Percentiles rank a stretch among this genome's conserved stretches.
These are phyloP conservation scores for Cladosporium sp. DNA, from an alignment of 2,329 filamentous ascomycete species.

Conservation along the genomic window DNA sequence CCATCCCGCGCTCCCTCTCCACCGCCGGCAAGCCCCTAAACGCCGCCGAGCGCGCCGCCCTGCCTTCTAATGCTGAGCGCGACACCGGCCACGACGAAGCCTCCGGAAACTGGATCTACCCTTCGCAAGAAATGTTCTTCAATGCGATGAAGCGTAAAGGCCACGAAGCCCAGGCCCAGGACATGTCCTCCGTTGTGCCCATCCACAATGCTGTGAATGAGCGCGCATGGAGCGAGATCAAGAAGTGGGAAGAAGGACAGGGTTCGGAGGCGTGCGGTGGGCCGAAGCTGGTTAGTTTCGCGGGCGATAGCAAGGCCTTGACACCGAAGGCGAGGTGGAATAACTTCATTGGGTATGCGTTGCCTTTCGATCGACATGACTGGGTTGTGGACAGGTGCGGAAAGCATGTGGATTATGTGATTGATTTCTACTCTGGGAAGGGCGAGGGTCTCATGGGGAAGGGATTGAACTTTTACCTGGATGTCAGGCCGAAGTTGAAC, in stretches of 20 bases:
- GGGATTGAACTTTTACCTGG: constrained; percentile 63
- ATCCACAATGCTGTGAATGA: constrained; percentile 99
- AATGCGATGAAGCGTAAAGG: constrained; percentile 93
- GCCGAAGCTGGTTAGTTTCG: constrained; percentile 80
- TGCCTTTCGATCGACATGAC: constrained; percentile 94
- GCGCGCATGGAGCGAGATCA: constrained; percentile 89
- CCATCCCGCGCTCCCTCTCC: constrained; percentile 60
- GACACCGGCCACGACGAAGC: constrained; percentile 70
- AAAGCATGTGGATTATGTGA: constrained; percentile 85
- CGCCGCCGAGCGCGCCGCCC: constrained; percentile 35
- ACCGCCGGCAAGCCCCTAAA: constrained; percentile 40
- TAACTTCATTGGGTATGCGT: constrained; percentile 76
- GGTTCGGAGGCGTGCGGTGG: constrained; percentile 68
- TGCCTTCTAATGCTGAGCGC: constrained; percentile 71
- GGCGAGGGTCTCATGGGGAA: constrained; percentile 39
- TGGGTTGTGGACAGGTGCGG: constrained; percentile 96
- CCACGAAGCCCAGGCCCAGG: constrained; percentile 66
- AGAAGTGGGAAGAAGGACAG: constrained; percentile 75
- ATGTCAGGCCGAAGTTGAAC: constrained; percentile 67
- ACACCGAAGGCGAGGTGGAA: constrained; percentile 84
- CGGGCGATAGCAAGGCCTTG: constrained; percentile 63
- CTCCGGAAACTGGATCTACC: constrained; percentile 94
- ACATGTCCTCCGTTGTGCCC: constrained; percentile 90
- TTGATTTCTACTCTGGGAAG: constrained; percentile 91
- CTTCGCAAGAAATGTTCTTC: constrained; percentile 96